A percentile compares a stretch with the other conserved stretches of the same genome.
Conservation (phyloP, 2,329 filamentous ascomycete genomes). For the Leptoxyphium fumago region DNA sequence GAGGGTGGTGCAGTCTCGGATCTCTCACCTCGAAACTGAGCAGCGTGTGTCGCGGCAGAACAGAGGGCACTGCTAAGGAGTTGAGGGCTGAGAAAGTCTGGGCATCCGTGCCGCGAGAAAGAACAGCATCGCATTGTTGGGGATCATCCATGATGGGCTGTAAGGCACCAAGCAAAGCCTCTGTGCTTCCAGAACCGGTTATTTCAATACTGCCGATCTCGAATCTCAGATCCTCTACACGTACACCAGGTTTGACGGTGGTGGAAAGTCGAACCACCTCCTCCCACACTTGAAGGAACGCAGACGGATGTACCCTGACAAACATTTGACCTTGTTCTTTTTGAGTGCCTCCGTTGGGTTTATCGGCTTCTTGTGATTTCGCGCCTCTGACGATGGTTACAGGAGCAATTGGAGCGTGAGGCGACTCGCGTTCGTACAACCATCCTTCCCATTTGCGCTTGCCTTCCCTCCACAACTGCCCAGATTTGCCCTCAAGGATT, state of each 20-base stretch:
- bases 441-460: slow-evolving; percentile 43
- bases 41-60: slow-evolving; percentile 54
- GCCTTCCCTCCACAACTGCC: slow-evolving; percentile 42
- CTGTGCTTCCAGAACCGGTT: slow-evolving; percentile 60
- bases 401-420: slow-evolving; percentile 49
- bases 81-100: slow-evolving; percentile 35
- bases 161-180: slow-evolving; percentile 58
- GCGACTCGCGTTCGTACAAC: slow-evolving; percentile 40
- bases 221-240: slow-evolving; percentile 54
- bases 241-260: slow-evolving; percentile 45
- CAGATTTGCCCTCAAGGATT: not conserved
- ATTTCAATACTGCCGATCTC: slow-evolving; percentile 60
- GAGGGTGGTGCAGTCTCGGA: slow-evolving; percentile 66
- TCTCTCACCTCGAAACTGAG: slow-evolving; percentile 63
- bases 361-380: slow-evolving; percentile 7
- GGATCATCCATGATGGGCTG: slow-evolving; percentile 24
- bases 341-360: slow-evolving; percentile 14
- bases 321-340: slow-evolving; percentile 31
- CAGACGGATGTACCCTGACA: slow-evolving; percentile 68
- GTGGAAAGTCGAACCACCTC: slow-evolving; percentile 44
- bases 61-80: slow-evolving; percentile 51
- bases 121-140: not conserved
- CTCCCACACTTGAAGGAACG: slow-evolving; percentile 55
- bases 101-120: slow-evolving; percentile 10
- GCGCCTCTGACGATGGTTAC: slow-evolving; percentile 55